Conservation (phyloP, 176 grass and related monocot genomes). For the Tuctoria greenei region DNA sequence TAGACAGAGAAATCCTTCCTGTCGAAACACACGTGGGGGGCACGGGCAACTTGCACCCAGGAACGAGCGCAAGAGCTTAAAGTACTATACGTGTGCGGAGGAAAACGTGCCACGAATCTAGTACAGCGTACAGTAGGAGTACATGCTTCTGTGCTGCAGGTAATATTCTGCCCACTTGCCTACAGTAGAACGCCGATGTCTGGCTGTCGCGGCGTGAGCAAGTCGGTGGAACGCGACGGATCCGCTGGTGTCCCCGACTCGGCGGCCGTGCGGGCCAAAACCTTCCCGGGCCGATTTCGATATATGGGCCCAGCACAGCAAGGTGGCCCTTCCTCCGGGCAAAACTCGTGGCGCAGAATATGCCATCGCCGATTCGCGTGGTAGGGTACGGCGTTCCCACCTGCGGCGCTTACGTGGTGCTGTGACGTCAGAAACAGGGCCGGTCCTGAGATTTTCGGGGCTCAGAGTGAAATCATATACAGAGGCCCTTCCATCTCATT, state of each 20-base stretch:
- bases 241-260: neutral
- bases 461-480: too few relatives aligned
- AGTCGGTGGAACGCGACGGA: neutral
- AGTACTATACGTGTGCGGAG: neutral
- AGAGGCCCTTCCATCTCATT: too few relatives aligned
- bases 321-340: neutral
- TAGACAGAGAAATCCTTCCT: too few relatives aligned
- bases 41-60: neutral
- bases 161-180: neutral
- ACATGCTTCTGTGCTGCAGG: too few relatives aligned
- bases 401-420: neutral
- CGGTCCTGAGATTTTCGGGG: too few relatives aligned
- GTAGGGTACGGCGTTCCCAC: neutral
- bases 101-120: neutral
- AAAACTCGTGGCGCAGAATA: neutral
- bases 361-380: neutral
- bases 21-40: too few relatives aligned
- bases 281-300: slow-evolving; percentile 25
- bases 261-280: neutral
- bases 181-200: neutral
- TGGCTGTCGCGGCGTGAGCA: neutral
- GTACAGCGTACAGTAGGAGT: too few relatives aligned
- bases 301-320: neutral
- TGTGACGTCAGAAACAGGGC: too few relatives aligned
- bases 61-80: neutral